Percentiles rank a stretch among this genome's conserved stretches.
Evolutionary conservation across 225 moss, liverwort and hornwort genomes (phyloP).

Genomic region (Climacium dendroides): DNA sequence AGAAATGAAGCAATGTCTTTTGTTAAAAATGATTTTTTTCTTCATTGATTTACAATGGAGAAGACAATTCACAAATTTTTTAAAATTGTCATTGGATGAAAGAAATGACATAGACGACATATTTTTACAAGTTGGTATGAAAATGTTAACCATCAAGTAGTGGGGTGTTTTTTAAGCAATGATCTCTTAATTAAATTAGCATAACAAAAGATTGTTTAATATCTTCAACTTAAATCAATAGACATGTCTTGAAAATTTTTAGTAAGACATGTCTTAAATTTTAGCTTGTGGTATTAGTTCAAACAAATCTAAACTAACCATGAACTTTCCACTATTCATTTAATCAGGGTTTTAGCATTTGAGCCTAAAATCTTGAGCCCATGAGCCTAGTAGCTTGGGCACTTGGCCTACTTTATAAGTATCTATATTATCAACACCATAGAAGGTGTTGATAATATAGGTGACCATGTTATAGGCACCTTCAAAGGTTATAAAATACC

Average conservation of each 20-base stretch:
- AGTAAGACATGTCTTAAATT: not conserved
- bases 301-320: not conserved
- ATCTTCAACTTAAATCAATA: too few species aligned
- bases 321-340: not conserved
- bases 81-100: not conserved
- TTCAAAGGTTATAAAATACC: too few species aligned
- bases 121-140: not conserved
- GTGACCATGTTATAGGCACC: too few species aligned
- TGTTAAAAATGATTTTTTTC: not conserved
- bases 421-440: too few species aligned
- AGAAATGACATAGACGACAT: not conserved
- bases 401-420: too few species aligned
- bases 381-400: too few species aligned
- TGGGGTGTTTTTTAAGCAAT: not conserved
- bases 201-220: not conserved
- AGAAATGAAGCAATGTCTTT: not conserved
- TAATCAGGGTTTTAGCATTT: not conserved
- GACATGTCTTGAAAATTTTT: not conserved
- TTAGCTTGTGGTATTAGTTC: not conserved
- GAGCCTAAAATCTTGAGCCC: too few species aligned
- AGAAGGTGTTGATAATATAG: too few species aligned
- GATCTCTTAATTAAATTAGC: not conserved
- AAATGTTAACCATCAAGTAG: not conserved
- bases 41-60: not conserved
- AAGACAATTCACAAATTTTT: fast-evolving